These are phyloP conservation scores for Pseudocercospora macadamiae DNA, from an alignment of 2,329 filamentous ascomycete genomes.

Conservation along the genomic window DNA sequence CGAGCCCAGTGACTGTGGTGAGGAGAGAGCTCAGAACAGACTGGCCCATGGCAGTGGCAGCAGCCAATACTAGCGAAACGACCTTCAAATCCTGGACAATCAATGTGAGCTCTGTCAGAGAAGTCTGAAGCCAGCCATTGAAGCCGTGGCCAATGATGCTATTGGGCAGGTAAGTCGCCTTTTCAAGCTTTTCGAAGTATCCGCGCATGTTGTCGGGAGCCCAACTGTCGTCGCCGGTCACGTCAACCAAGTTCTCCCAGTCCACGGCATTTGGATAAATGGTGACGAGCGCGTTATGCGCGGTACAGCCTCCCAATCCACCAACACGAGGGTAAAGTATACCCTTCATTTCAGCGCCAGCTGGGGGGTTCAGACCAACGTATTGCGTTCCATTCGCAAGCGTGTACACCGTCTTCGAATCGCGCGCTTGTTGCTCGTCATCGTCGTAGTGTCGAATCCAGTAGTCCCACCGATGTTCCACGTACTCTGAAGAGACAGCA, in stretches of 20 bases:
- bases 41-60: slow-evolving; percentile 51
- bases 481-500: slow-evolving; percentile 49
- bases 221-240: slow-evolving; percentile 66
- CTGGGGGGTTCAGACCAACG: slow-evolving; percentile 57
- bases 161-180: slow-evolving; percentile 47
- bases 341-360: slow-evolving; percentile 56
- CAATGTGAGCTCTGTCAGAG: slow-evolving; percentile 55
- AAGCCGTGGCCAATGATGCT: slow-evolving; percentile 56
- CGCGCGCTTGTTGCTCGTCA: slow-evolving; percentile 54
- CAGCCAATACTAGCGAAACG: slow-evolving; percentile 55
- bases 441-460: slow-evolving; percentile 66
- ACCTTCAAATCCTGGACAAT: slow-evolving; percentile 58
- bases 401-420: slow-evolving; percentile 62
- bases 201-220: slow-evolving; percentile 59
- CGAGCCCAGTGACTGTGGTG: slow-evolving; percentile 49
- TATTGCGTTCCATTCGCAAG: slow-evolving; percentile 56
- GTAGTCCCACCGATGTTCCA: slow-evolving; percentile 65
- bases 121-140: slow-evolving; percentile 59
- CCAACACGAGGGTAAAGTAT: slow-evolving; percentile 62
- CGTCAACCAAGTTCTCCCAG: slow-evolving; percentile 59
- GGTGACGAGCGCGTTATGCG: slow-evolving; percentile 64
- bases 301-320: slow-evolving; percentile 61
- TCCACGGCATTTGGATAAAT: slow-evolving; percentile 63
- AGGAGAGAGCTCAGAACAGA: slow-evolving; percentile 39
- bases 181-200: slow-evolving; percentile 59